Evolutionary conservation across 2,329 filamentous ascomycete species (phyloP), one percentile per base, ranked within the genome.

Genomic region (Stagonosporopsis chrysanthemi): DNA sequence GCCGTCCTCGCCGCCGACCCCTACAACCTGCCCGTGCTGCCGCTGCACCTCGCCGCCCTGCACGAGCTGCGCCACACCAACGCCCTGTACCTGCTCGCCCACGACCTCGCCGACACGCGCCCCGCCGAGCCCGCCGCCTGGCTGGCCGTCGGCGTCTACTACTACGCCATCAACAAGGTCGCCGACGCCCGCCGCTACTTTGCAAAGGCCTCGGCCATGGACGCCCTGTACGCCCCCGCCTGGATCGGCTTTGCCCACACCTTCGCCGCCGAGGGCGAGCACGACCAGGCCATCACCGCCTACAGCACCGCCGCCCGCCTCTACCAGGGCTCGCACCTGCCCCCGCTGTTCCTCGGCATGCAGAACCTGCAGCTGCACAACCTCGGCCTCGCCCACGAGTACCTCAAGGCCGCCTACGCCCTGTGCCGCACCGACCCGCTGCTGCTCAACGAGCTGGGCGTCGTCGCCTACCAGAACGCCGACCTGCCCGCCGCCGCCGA

Each of bases 161-260:
- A 99, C 77, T 88, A 98, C 62, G 84, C 89, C 15, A 97, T 93
- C 50, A 86, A 88, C 66, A 93, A 92, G 70, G 92, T 99, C 56
- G 90, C 95, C 3, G 95, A 99, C 78, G 93, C 96, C 9, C 88
- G 95, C 11, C 88, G 94, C 36, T 99, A 95, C 81, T 99, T 99
- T 77, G 96, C 91, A 70, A 99, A 99, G 78, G 91, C 96, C 4
- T 96, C 91, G 64, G 90, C 98, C 82, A 94, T 99, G 88, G 93
- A 99, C 72, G 91, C 94, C 6, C 94, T 98, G 78, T 99, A 97
- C 69, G 94, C 94, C 0, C 91, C 95, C 1, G 95, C 95, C 3
- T 99, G 95, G 95, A 98, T 99, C 63, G 95, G 96, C 1, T 99
- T 99, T 72, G 95, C 95, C 1, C 96, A 99, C 75, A 99, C 95